Evolutionary conservation across 2,329 filamentous ascomycete species (phyloP).

Genomic region (Hysterium pulicare): DNA sequence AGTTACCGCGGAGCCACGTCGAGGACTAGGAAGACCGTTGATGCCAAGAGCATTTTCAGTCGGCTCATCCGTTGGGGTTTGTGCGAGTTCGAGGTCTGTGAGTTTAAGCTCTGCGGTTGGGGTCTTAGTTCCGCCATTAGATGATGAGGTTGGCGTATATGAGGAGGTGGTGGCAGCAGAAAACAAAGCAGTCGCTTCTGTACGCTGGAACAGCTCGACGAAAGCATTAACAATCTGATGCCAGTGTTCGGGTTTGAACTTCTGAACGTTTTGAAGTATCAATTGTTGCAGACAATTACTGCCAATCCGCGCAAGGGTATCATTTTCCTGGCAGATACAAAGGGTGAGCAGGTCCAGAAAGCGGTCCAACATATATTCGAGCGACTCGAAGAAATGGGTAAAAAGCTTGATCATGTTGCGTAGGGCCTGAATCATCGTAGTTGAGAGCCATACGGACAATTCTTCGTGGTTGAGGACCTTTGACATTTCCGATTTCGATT

Average conservation of each 20-base stretch:
- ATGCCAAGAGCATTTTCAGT: constrained; percentile 44
- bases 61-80: constrained; percentile 26
- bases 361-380: constrained; percentile 98
- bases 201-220: constrained; percentile 90
- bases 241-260: constrained; percentile 87
- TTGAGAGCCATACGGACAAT: constrained; percentile 96
- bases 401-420: constrained; percentile 98
- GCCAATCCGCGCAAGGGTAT: constrained; percentile 95
- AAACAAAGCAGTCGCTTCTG: constrained; percentile 93
- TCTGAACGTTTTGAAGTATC: constrained; percentile 92
- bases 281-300: constrained; percentile 97
- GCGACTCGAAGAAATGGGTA: constrained; percentile 93
- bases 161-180: constrained; percentile 64
- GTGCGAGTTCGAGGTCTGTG: constrained; percentile 32
- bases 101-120: constrained; percentile 25
- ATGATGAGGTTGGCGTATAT: constrained; percentile 41
- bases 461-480: constrained; percentile 96
- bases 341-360: constrained; percentile 91
- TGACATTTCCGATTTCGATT: constrained; percentile 93
- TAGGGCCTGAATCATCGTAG: constrained; percentile 97
- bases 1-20: constrained; percentile 28
- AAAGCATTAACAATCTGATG: constrained; percentile 92
- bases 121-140: constrained; percentile 51
- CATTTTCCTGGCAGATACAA: constrained; percentile 98
- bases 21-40: constrained; percentile 36